These are phyloP conservation scores for Yarrowia sp. DNA, from an alignment of 805 yeast genomes.

Conservation along the genomic window DNA sequence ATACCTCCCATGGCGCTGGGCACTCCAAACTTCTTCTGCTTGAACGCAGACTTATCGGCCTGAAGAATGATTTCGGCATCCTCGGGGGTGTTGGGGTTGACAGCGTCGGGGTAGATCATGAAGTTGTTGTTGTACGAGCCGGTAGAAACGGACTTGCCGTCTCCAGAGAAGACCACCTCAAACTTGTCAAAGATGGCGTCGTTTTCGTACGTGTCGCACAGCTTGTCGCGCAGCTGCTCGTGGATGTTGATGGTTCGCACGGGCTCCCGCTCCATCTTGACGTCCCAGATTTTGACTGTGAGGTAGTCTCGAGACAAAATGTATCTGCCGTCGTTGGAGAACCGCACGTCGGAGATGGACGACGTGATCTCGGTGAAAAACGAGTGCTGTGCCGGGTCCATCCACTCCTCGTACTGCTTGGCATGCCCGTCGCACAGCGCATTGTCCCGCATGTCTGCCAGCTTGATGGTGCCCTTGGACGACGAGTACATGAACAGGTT, in stretches of 20 bases:
- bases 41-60: conserved; percentile 97
- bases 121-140: conserved; percentile 97
- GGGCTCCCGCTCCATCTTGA: conserved; percentile 95
- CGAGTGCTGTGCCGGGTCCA: conserved; percentile 89
- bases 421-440: conserved; percentile 91
- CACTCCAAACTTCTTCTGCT: conserved; percentile 62
- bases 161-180: conserved; percentile 94
- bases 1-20: conserved; percentile 46
- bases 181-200: conserved; percentile 98
- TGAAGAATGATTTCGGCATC: conserved; percentile 76
- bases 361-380: conserved; percentile 97
- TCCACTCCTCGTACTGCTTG: conserved; percentile 78
- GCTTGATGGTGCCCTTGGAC: conserved; percentile 90
- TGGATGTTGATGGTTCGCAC: conserved; percentile 92
- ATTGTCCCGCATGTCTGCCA: conserved; percentile 94
- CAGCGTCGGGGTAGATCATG: conserved; percentile 89
- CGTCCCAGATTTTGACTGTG: conserved; percentile 98
- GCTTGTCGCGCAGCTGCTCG: conserved; percentile 86
- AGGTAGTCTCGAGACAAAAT: conserved; percentile 96
- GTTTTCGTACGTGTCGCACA: conserved; percentile 96
- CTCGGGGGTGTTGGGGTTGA: conserved; percentile 39
- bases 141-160: conserved; percentile 87
- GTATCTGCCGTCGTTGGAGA: conserved; percentile 87
- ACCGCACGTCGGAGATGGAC: conserved; percentile 89
- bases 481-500: conserved; percentile 93